phyloP scores from a whole-genome alignment of 176 grass and related monocot species.

The Phoenix roebelenii region DNA sequence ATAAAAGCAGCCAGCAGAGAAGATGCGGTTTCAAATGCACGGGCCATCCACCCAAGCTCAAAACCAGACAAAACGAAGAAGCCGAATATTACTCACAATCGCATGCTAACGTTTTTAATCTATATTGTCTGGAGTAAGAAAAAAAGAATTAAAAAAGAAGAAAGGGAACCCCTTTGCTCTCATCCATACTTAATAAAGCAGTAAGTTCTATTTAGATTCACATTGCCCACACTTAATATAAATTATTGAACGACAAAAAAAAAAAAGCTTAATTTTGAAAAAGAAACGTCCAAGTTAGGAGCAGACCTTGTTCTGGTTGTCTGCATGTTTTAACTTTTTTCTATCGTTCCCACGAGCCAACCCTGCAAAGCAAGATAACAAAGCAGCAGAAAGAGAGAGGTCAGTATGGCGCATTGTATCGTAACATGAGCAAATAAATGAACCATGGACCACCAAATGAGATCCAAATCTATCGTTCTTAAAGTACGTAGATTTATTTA shows the following conservation, averaged over 20 bases:
- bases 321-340: slow-evolving; percentile 44
- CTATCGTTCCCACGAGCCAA: slow-evolving; percentile 7
- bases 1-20: no score
- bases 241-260: no score
- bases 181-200: no score
- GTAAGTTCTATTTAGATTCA: no score
- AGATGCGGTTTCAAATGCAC: background rate
- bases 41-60: background rate
- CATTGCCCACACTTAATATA: no score
- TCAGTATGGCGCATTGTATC: slow-evolving; percentile 1
- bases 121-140: background rate
- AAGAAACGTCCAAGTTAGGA: background rate
- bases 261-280: no score
- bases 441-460: slow-evolving; percentile 13
- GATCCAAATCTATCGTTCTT: background rate
- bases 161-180: background rate
- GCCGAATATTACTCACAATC: background rate
- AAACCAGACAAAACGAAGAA: slow-evolving; percentile 1
- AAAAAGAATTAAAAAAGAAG: background rate
- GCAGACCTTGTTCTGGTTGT: slow-evolving; percentile 54
- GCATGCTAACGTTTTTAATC: background rate
- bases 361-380: slow-evolving; percentile 18
- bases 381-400: slow-evolving; percentile 13
- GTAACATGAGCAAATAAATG: slow-evolving; percentile 39
- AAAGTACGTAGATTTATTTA: no score